These are phyloP conservation scores for Penstemon newberryi DNA, from an alignment of 257 asterid species.

Conservation along the genomic window DNA sequence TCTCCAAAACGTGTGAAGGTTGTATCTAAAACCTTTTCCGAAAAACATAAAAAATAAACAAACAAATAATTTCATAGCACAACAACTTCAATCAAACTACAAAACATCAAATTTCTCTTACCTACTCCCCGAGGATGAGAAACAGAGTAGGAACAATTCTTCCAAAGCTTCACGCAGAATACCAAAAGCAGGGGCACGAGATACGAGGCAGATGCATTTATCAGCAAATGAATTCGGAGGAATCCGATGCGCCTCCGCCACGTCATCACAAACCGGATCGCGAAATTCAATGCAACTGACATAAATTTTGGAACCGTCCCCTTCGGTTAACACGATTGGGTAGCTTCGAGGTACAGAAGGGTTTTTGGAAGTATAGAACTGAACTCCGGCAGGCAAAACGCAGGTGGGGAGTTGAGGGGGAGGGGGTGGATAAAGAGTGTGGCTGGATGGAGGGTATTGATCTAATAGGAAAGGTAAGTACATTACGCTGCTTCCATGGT, in stretches of 20 bases:
- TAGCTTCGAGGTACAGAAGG: slow-evolving; percentile 70
- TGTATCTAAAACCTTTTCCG: too few relatives aligned
- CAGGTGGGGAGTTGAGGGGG: slow-evolving; percentile 95
- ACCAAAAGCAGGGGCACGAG: slow-evolving; percentile 75
- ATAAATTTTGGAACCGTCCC: slow-evolving; percentile 89
- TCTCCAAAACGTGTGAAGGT: too few relatives aligned
- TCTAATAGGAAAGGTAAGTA: slow-evolving; percentile 75
- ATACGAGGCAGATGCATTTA: slow-evolving; percentile 84
- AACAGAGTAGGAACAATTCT: slow-evolving; percentile 77
- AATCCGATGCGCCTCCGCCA: slow-evolving; percentile 75
- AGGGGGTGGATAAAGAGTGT: slow-evolving; percentile 72
- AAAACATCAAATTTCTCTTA: slow-evolving; percentile 26
- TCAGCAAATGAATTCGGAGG: slow-evolving; percentile 71
- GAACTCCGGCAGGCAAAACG: slow-evolving; percentile 86
- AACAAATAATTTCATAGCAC: too few relatives aligned
- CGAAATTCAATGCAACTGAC: slow-evolving; percentile 87
- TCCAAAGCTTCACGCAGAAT: slow-evolving; percentile 82
- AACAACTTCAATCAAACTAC: not conserved
- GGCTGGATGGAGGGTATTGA: slow-evolving; percentile 78
- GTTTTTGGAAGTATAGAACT: slow-evolving; percentile 60
- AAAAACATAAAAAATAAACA: too few relatives aligned
- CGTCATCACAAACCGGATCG: slow-evolving; percentile 80
- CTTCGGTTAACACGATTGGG: slow-evolving; percentile 90
- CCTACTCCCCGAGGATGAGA: slow-evolving; percentile 86
- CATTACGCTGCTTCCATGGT: slow-evolving; percentile 60